A percentile compares a stretch with the other conserved stretches of the same genome.
Evolutionary conservation across 2,329 filamentous ascomycete genomes (phyloP).

Genomic region (Phialocephala sp.): DNA sequence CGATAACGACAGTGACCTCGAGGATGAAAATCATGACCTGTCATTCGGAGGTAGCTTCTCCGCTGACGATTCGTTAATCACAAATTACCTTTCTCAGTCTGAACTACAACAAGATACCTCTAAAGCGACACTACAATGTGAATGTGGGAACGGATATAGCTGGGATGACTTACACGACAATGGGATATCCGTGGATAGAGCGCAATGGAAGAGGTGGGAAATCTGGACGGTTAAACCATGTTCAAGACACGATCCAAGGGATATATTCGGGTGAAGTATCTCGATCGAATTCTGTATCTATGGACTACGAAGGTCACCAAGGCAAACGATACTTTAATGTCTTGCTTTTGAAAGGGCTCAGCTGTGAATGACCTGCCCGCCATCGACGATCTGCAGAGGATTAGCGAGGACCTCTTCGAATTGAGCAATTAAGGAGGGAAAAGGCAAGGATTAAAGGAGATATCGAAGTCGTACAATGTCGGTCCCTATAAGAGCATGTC

Average conservation of each 20-base stretch:
- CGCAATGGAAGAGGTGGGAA: conserved; percentile 60
- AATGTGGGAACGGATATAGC: conserved; percentile 6
- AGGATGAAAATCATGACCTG: conserved; percentile 22
- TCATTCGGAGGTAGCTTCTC: conserved; percentile 37
- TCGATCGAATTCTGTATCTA: background rate
- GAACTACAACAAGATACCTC: background rate
- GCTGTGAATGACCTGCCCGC: conserved; percentile 48
- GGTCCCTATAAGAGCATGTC: conserved; percentile 49
- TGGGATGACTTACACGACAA: conserved; percentile 52
- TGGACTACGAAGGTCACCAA: background rate
- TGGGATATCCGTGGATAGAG: conserved; percentile 51
- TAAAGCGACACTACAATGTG: background rate
- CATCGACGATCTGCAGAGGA: conserved; percentile 54
- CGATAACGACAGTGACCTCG: conserved; percentile 20
- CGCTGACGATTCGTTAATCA: conserved; percentile 37
- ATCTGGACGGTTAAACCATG: conserved; percentile 58
- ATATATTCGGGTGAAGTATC: conserved; percentile 21
- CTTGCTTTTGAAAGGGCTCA: background rate
- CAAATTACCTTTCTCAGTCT: background rate
- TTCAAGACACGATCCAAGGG: conserved; percentile 30
- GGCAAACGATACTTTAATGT: background rate
- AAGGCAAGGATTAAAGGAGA: background rate
- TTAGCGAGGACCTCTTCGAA: background rate
- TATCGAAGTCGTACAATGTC: conserved; percentile 56
- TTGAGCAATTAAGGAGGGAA: too few relatives aligned